Evolutionary conservation across 495 filamentous ascomycete species (phyloP), one percentile per base, ranked within the genome.

Genomic region (Durotheca rogersii): DNA sequence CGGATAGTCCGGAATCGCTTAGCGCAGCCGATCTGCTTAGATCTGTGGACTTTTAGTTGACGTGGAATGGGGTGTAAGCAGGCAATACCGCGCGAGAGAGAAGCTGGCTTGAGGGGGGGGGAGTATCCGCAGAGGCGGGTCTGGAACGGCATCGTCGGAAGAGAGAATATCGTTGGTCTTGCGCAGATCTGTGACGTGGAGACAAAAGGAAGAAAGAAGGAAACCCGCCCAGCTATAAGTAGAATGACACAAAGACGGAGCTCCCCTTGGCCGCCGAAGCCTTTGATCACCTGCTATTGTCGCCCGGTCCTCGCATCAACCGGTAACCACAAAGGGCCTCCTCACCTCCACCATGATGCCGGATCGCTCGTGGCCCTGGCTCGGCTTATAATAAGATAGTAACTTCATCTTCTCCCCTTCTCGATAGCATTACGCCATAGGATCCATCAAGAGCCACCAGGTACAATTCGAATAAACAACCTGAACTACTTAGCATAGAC

Each of bases 181-280:
- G 37, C 54, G 39, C 34, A 27, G 29, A 21, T 30, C 34, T 43
- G 42, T 58, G 48, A 58, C 54, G 54, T 53, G n/a, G n/a, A n/a
- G n/a, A n/a, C n/a, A n/a, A n/a, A n/a, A n/a, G n/a, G n/a, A n/a
- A n/a, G n/a, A n/a, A n/a, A 52, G 23, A 36, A 37, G 47, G 7
- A 31, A 57, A 51, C 47, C 46, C 41, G 38, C 53, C 51, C 53
- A 57, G 37, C n/a, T 57, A 51, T 57, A 57, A 47, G 47, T 51
- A 10, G n/a, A n/a, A n/a, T 27, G 4, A 9, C 4, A 56, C 34
- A 9, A 38, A 36, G 16, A 12, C 14, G 6, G 11, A 17, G n/a
- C 45, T 40, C 33, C 16, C 23, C 23, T 9, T 27, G 23, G 23
- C 4, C 14, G 12, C 17, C 18, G 10, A 12, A 16, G 23, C 7